Conservation (phyloP, 176 grass and related monocot species). For the Carex cristatella region DNA sequence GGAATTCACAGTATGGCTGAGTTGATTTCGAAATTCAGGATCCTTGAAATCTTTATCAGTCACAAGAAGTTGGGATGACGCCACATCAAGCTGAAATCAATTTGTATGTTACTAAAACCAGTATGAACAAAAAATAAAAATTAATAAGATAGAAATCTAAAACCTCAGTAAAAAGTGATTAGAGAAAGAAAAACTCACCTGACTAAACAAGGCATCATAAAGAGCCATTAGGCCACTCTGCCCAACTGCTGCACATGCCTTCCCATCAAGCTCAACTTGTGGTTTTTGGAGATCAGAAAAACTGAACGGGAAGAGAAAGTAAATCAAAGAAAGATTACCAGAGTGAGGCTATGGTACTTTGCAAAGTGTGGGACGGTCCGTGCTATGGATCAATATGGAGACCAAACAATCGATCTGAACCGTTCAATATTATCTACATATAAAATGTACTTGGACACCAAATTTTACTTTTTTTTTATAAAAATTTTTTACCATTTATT, state of each 20-base stretch:
- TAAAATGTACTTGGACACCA: no score
- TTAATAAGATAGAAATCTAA: background rate
- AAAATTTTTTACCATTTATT: no score
- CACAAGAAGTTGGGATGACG: conserved; percentile 89
- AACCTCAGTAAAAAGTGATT: background rate
- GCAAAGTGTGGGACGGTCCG: no score
- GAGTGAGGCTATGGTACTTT: no score
- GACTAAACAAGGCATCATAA: conserved; percentile 81
- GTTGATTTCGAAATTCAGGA: conserved; percentile 62
- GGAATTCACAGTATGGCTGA: conserved; percentile 66
- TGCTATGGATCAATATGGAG: no score
- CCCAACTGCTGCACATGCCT: conserved; percentile 87
- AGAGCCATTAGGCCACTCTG: conserved; percentile 97
- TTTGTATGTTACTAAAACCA: background rate
- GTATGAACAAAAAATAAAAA: background rate
- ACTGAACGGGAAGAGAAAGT: conserved; percentile 29
- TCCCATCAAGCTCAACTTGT: conserved; percentile 84
- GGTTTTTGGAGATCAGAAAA: conserved; percentile 95
- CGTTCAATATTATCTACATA: no score
- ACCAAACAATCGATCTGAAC: no score
- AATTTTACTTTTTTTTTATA: no score
- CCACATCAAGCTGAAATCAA: conserved; percentile 78
- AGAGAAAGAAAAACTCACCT: conserved; percentile 45
- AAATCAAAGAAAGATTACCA: background rate
- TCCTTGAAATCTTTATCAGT: conserved; percentile 91